Conservation (phyloP, 2,329 filamentous ascomycete species). For the Clonostachys sp. region DNA sequence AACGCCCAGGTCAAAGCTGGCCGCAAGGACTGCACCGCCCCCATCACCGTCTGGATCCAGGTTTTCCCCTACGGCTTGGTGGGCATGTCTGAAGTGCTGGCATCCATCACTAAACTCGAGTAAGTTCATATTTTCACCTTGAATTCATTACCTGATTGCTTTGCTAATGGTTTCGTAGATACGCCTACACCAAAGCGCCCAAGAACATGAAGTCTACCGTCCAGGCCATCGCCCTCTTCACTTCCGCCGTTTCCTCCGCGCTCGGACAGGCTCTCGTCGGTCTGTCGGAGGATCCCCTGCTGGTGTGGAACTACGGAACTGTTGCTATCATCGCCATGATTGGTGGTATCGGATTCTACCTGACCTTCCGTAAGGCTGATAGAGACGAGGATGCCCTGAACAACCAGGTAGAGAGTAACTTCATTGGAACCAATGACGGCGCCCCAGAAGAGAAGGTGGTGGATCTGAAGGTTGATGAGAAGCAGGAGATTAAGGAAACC, state of each 20-base stretch:
- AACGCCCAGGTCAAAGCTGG: constrained; percentile 5
- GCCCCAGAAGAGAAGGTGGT: too few relatives aligned
- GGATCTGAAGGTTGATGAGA: too few relatives aligned
- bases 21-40: constrained; percentile 46
- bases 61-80: constrained; percentile 45
- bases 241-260: constrained; percentile 64
- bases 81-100: constrained; percentile 47
- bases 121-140: constrained; percentile 48
- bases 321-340: constrained; percentile 60
- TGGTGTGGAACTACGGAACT: constrained; percentile 70
- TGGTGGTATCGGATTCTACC: constrained; percentile 64
- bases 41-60: constrained; percentile 63
- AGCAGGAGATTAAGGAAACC: too few relatives aligned
- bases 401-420: constrained; percentile 44
- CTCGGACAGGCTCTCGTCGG: constrained; percentile 65
- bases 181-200: constrained; percentile 73
- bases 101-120: constrained; percentile 59
- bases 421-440: constrained; percentile 21
- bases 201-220: constrained; percentile 80
- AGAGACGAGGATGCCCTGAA: constrained; percentile 65
- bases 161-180: too few relatives aligned
- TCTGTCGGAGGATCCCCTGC: constrained; percentile 57
- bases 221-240: constrained; percentile 64
- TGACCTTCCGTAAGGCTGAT: constrained; percentile 61
- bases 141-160: too few relatives aligned